Evolutionary conservation across 1,139 yeast species (phyloP), one percentile per base, ranked within the genome.

Genomic region (Yamadazyma buinensis): DNA sequence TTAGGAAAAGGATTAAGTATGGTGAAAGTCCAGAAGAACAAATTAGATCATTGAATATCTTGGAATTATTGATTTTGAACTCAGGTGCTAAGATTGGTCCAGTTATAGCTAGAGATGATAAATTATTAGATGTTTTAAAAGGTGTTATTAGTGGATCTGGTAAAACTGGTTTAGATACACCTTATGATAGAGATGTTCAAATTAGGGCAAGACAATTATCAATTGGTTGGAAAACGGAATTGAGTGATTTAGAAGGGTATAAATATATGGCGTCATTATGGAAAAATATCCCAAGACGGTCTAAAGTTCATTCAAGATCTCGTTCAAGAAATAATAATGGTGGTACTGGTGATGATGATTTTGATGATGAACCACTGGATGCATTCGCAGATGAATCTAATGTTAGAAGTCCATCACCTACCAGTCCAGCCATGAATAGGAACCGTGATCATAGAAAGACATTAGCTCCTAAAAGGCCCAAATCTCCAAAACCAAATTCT

Each of bases 1-100:
- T 92, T 25, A 72, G 98, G 35, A 92, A 92, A 64, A 79, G 81
- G 53, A 66, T 92, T 54, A 92, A 92, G 61, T 84, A 92, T 54
- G 97, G 97, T n/a, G 57, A 54, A 17, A 49, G 66, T 1, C 54
- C 60, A 2, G 65, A 65, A 21, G 80, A 78, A 42, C 92, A 84
- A 52, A 46, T 72, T 34, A 70, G 84, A 35, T 85, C 95, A 0
- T 60, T 90, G 43, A 75, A 75, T 38, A 51, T 90, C 14, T 65
- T 88, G 40, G 95, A 90, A 51, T 67, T 84, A 24, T 61, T 90
- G 38, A 80, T 90, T 4, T 75, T 84, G 39, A 90, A 90, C 55
- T 86, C 94, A 3, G 86, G 90, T 1, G 37, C 47, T 13, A 51
- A 57, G 30, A 62, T 67, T 34, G 73, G 72, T 2, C 64, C 67